Evolutionary conservation across 371 early-diverging fungal species (phyloP), one percentile per base, ranked within the genome.

Genomic region (Apophysomyces sp.): DNA sequence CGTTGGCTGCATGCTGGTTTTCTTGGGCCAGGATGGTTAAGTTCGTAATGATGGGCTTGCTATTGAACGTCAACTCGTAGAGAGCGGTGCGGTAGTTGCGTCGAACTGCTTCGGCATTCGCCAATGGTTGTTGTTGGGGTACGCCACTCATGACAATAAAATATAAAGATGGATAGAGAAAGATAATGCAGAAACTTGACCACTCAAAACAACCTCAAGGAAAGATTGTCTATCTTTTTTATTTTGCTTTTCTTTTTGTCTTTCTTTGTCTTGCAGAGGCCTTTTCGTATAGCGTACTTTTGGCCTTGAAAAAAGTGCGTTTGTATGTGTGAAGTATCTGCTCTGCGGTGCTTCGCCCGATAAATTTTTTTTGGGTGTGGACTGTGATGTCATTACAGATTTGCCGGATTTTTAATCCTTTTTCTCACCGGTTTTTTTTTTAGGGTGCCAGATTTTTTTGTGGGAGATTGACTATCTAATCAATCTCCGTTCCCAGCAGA

Each of bases 31-130:
- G 81, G 51, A 89, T 89, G 13, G 97, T 95, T 58, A 97, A 78
- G 59, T 85, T 89, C 40, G 87, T 92, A 70, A 97, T 97, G 72
- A 95, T 91, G 8, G 96, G 96, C 63, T 91, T 91, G 52, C 92
- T 91, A 76, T 92, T 95, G 74, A 92, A 92, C 0, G 95, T 94
- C 66, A 97, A 83, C 36, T 92, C 93, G 13, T 69, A 68, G 9
- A 81, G 44, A 11, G 74, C 74, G 6, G 69, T 52, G 9, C 65
- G 67, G 57, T 78, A 81, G 44, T 67, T 72, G 8, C 65, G 56
- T 60, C 69, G 65, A n/a, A 76, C 62, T 24, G 69, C 58, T 52
- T 81, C 81, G n/a, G 60, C 11, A 52, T 74, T 68, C 15, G 55
- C 56, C n/a, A 36, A 53, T 21, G 37, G 40, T 27, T 53, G 55